These are phyloP conservation scores for Beauveria bassiana DNA, from an alignment of 2,329 filamentous ascomycete genomes.

Conservation along the genomic window DNA sequence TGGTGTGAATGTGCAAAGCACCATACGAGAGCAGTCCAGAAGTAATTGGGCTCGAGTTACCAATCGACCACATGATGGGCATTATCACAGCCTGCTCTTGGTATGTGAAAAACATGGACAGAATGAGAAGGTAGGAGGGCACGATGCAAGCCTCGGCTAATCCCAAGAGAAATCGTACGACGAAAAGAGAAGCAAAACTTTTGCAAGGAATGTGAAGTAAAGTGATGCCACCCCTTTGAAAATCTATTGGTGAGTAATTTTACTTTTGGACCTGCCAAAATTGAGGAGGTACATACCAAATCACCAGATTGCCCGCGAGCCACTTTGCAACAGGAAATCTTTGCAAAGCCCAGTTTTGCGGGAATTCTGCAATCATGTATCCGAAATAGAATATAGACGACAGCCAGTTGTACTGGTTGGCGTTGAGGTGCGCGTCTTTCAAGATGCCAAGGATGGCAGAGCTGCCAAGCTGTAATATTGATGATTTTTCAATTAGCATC, in stretches of 20 bases:
- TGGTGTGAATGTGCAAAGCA: slow-evolving; percentile 25
- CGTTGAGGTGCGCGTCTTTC: slow-evolving; percentile 11
- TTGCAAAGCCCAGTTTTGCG: slow-evolving; percentile 35
- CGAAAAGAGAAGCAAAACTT: slow-evolving; percentile 20
- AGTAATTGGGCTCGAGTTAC: slow-evolving; percentile 26
- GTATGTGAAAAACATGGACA: slow-evolving; percentile 30
- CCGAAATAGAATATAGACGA: slow-evolving; percentile 44
- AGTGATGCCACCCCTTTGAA: slow-evolving; percentile 20
- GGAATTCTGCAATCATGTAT: slow-evolving; percentile 36
- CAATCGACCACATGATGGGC: slow-evolving; percentile 33
- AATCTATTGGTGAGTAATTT: not conserved
- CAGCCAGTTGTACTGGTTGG: slow-evolving; percentile 15
- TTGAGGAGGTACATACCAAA: slow-evolving; percentile 14
- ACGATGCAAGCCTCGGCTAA: slow-evolving; percentile 20
- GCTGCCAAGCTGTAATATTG: slow-evolving; percentile 8
- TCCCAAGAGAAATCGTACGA: slow-evolving; percentile 22
- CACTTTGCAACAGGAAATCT: slow-evolving; percentile 38
- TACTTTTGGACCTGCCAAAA: not conserved
- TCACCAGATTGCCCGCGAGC: slow-evolving; percentile 20
- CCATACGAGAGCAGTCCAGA: slow-evolving; percentile 25
- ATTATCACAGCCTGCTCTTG: slow-evolving; percentile 25
- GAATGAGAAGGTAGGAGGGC: slow-evolving; percentile 17
- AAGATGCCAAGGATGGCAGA: slow-evolving; percentile 14
- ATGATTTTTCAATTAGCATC: not conserved
- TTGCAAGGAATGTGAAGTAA: slow-evolving; percentile 23